A percentile compares a stretch with the other conserved stretches of the same genome.
phyloP scores from a whole-genome alignment of 2,329 filamentous ascomycete species.

The Verticillium dahliae region DNA sequence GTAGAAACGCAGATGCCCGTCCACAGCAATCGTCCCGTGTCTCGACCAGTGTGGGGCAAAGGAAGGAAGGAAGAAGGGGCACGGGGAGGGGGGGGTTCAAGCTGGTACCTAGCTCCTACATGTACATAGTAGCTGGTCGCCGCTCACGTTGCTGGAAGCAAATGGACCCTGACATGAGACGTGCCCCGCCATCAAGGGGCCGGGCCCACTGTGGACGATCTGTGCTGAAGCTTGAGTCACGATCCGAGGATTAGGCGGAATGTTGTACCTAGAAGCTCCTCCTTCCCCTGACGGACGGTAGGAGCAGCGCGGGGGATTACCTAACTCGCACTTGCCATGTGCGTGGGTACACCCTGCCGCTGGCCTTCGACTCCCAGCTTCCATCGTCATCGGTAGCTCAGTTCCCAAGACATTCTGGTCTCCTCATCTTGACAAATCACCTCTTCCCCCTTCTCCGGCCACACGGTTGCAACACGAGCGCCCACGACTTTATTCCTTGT shows the following conservation, averaged over 20 bases:
- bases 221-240: not conserved
- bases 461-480: not conserved
- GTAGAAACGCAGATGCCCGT: not conserved
- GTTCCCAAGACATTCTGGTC: not conserved
- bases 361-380: constrained; percentile 17
- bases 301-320: not conserved
- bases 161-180: not conserved
- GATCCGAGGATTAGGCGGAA: not conserved
- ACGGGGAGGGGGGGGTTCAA: not conserved
- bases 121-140: too few species aligned
- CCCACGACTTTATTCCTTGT: too few species aligned
- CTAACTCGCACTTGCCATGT: not conserved
- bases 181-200: not conserved
- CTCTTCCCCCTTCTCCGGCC: not conserved
- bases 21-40: not conserved
- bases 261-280: not conserved
- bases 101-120: too few species aligned
- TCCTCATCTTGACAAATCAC: not conserved
- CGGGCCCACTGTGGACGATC: not conserved
- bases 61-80: not conserved
- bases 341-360: not conserved
- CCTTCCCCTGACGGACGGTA: not conserved
- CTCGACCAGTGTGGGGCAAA: not conserved
- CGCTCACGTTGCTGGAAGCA: not conserved
- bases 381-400: constrained; percentile 17